Percentiles rank a stretch among this genome's conserved stretches.
Evolutionary conservation across 768 basidiomycete genomes (phyloP).

Genomic region (Daedaleopsis sinensis): DNA sequence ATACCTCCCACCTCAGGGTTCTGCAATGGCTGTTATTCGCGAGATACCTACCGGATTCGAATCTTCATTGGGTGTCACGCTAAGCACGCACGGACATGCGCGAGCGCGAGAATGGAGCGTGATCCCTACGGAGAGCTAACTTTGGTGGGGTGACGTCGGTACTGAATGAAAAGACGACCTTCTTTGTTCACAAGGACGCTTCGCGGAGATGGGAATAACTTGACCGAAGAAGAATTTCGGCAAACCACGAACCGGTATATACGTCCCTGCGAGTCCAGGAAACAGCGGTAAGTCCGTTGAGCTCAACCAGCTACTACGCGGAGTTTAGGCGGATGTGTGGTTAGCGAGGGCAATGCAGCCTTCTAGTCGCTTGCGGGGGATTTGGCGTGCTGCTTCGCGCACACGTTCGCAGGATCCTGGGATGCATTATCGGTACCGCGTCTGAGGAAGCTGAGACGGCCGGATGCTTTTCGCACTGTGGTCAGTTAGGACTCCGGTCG

Average conservation of each 20-base stretch:
- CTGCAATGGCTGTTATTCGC: neutral
- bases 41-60: neutral
- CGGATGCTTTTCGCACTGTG: neutral
- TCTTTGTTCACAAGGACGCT: slow-evolving; percentile 13
- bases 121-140: neutral
- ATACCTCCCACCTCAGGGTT: neutral
- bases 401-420: neutral
- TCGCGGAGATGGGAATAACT: neutral
- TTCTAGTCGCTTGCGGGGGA: no score
- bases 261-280: neutral
- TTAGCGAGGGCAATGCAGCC: no score
- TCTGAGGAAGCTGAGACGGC: neutral
- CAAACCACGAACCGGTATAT: neutral
- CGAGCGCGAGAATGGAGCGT: neutral
- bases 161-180: neutral
- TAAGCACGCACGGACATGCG: neutral
- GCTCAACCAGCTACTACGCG: neutral
- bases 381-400: neutral
- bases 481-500: neutral
- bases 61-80: neutral
- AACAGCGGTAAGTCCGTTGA: neutral
- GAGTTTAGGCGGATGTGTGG: neutral
- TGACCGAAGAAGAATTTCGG: neutral
- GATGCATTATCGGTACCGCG: neutral
- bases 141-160: neutral